phyloP scores from a whole-genome alignment of 306 rosid genomes.

The Elaeagnus macrophylla region DNA sequence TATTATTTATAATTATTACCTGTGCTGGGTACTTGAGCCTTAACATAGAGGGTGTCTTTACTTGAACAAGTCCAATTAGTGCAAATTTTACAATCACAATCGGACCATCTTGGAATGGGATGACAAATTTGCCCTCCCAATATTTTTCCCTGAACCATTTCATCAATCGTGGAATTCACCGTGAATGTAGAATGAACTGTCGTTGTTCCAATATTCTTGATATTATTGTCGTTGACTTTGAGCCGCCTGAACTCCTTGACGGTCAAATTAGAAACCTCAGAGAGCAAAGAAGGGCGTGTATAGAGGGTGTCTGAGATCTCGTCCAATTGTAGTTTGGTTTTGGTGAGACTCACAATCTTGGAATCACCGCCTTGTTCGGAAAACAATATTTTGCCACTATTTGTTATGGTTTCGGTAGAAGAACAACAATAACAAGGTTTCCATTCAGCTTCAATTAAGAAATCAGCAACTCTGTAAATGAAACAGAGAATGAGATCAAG shows the following conservation, averaged over 20 bases:
- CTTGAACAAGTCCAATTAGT: slow-evolving; percentile 47
- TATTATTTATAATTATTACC: slow-evolving; percentile 22
- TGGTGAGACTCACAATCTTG: slow-evolving; percentile 50
- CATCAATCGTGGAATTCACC: slow-evolving; percentile 52
- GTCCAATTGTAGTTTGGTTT: slow-evolving; percentile 53
- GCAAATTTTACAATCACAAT: slow-evolving; percentile 71
- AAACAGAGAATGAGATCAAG: slow-evolving; percentile 59
- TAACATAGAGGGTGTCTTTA: slow-evolving; percentile 46
- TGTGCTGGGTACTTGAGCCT: slow-evolving; percentile 35
- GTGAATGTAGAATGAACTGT: slow-evolving; percentile 29
- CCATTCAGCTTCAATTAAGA: slow-evolving; percentile 63
- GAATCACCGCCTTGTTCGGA: slow-evolving; percentile 63
- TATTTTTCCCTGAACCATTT: slow-evolving; percentile 70
- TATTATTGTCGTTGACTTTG: slow-evolving; percentile 7
- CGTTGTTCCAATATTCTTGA: slow-evolving; percentile 16
- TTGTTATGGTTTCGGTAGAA: slow-evolving; percentile 45
- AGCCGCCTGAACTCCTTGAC: slow-evolving; percentile 28
- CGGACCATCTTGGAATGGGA: slow-evolving; percentile 73
- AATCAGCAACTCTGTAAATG: slow-evolving; percentile 54
- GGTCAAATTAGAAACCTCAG: slow-evolving; percentile 37
- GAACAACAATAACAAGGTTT: slow-evolving; percentile 81
- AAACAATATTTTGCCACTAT: slow-evolving; percentile 73
- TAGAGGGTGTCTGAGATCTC: slow-evolving; percentile 86
- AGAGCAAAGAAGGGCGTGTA: slow-evolving; percentile 57
- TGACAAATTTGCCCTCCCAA: slow-evolving; percentile 19